These are phyloP conservation scores for Carex myosuroides DNA, from an alignment of 176 grass and related monocot species.

Conservation along the genomic window DNA sequence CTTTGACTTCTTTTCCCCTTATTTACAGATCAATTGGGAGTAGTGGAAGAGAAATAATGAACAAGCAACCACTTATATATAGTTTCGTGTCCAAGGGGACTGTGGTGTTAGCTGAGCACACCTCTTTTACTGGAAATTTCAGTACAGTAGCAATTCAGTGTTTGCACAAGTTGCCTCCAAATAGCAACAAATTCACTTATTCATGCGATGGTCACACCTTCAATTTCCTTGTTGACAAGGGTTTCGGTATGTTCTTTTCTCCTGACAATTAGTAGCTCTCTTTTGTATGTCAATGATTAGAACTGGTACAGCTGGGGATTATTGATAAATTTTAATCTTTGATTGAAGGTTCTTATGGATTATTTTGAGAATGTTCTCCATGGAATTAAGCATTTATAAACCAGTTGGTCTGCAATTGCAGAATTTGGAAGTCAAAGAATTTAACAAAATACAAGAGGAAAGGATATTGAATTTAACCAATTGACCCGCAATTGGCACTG, in stretches of 20 bases:
- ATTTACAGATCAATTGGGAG: constrained; percentile 20
- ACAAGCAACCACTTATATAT: constrained; percentile 76
- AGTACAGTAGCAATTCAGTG: constrained; percentile 92
- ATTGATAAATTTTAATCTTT: not conserved
- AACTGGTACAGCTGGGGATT: not conserved
- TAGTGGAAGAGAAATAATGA: constrained; percentile 45
- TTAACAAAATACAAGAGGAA: not conserved
- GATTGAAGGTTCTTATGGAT: not conserved
- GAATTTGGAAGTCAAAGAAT: not conserved
- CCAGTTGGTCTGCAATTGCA: not conserved
- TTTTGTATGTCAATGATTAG: not conserved
- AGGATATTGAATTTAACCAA: not conserved
- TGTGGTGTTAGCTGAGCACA: constrained; percentile 85
- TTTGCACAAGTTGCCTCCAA: constrained; percentile 68
- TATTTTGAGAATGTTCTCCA: not conserved
- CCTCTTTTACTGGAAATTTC: constrained; percentile 91
- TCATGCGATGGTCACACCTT: constrained; percentile 96
- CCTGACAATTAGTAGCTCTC: not conserved
- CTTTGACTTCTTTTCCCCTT: not conserved
- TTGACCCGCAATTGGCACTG: too few species aligned
- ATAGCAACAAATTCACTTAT: constrained; percentile 81
- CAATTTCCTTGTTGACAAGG: constrained; percentile 81
- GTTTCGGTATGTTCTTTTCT: constrained; percentile 40
- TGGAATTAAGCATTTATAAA: not conserved
- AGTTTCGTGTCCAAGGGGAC: constrained; percentile 93